Evolutionary conservation across 257 asterid species (phyloP), one percentile per base, ranked within the genome.

Genomic region (Fraxinus americana): DNA sequence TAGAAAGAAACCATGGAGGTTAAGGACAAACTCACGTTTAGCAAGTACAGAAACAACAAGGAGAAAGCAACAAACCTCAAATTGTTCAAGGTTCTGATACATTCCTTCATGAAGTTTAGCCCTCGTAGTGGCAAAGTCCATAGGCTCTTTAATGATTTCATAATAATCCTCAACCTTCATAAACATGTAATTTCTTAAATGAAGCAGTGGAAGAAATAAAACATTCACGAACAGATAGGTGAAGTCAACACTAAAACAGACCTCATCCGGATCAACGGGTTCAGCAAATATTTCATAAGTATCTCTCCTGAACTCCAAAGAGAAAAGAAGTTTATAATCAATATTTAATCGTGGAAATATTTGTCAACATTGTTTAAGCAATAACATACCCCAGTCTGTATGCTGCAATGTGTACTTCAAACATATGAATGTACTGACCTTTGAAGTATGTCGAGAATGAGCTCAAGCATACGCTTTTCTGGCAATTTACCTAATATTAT

Each of bases 111-210:
- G 97, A 83, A 95, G 92, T 79, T 95, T 95, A 70, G 97, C 98
- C 84, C 98, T 88, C 94, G 93, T 92, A n/a, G 98, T 95, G 50
- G 91, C 98, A 11, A 95, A 95, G 84, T 95, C 98, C 98, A 95
- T 95, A 6, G 98, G 97, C 80, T 91, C 91, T 81, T 89, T 86
- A 38, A 95, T 89, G 80, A 92, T 87, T 45, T 91, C 90, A 75
- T 87, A 86, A 86, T 95, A 95, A 71, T 90, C 91, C 89, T 87
- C 95, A 65, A 90, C 98, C 98, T 94, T 79, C 8, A 63, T 36
- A 63, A 25, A 63, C 69, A 63, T 0, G 0, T 25, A 32, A 76
- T 19, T 52, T 43, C 19, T 73, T 59, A 50, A 72, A 2, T 61
- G 67, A 59, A 59, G 30, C 0, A 23, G 17, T 4, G 25, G 69